phyloP scores from a whole-genome alignment of 176 grass and related monocot genomes.

The Oryza coarctata region DNA sequence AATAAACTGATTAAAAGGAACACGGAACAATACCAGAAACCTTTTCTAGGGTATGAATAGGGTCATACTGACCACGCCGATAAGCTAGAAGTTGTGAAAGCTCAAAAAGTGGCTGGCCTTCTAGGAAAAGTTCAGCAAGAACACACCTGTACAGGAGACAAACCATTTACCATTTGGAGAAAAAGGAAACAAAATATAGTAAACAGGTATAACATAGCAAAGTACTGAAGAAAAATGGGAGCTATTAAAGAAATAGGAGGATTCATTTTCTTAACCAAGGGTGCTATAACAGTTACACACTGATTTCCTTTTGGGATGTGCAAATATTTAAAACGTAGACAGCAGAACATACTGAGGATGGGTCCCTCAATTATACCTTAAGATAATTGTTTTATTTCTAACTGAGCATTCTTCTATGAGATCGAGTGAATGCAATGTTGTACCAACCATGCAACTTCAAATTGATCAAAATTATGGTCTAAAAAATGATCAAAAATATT shows the following conservation, averaged over 20 bases:
- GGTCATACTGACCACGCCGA: constrained; percentile 93
- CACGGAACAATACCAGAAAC: constrained; percentile 39
- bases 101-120: constrained; percentile 91
- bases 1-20: constrained; percentile 12
- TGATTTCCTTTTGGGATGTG: background rate
- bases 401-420: background rate
- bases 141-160: constrained; percentile 70
- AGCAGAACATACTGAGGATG: background rate
- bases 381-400: background rate
- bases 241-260: background rate
- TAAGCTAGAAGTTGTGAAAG: constrained; percentile 92
- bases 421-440: background rate
- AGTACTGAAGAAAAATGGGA: background rate
- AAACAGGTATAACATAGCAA: constrained; percentile 14
- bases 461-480: background rate
- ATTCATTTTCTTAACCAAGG: background rate
- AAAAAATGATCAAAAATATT: background rate
- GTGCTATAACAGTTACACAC: background rate
- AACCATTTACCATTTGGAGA: background rate
- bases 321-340: constrained; percentile 17
- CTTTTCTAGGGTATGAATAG: constrained; percentile 72
- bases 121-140: constrained; percentile 92
- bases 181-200: background rate
- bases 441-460: constrained; percentile 13
- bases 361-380: background rate